Base-by-base conservation (phyloP, 2,329 filamentous ascomycete genomes). In the Diplodia corticola region DNA sequence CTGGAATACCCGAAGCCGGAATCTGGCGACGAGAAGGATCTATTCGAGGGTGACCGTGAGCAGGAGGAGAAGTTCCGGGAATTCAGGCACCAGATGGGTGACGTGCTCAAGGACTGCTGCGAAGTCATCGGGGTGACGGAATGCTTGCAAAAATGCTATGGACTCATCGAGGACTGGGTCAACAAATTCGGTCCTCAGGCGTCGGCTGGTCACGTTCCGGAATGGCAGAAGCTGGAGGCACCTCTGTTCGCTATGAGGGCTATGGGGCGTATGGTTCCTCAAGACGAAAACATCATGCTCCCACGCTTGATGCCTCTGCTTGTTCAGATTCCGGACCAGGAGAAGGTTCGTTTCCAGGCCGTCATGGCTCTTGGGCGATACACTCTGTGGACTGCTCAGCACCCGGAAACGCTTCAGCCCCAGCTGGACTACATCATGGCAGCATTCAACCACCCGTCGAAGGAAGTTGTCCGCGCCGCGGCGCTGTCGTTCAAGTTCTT, bases 281-380 rank as follows among this genome's bases (percentile, higher is more conserved):
- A 89, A 67, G 91, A 96, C 57, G 95, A 99, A 78, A 89, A 85
- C 70, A 88, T 92, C 46, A 91, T 99, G 72, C 84, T 99, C 48
- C 91, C 93, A 3, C 91, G 94, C 74, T 88, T 99, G 17, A 97
- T 99, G 81, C 93, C 93, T 20, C 84, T 99, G 66, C 88, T 99
- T 69, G 92, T 97, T 12, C 91, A 96, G 75, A 96, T 99, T 68
- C 95, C 95, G 0, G 89, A 91, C 73, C 95, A 99, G 73, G 92
- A 98, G 79, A 99, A 98, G 81, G 86, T 99, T n/a, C 92, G 93
- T 7, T 99, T 99, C 79, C 94, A 96, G 69, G 94, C 94, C 5
- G 97, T 98, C 73, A 97, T 99, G 93, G 93, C 96, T 3, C 86
- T 99, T 24, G 95, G 93, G 44, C 87, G 95, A 69, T 99, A 99